Evolutionary conservation across 768 basidiomycete genomes (phyloP).

Genomic region (Russula vinacea): DNA sequence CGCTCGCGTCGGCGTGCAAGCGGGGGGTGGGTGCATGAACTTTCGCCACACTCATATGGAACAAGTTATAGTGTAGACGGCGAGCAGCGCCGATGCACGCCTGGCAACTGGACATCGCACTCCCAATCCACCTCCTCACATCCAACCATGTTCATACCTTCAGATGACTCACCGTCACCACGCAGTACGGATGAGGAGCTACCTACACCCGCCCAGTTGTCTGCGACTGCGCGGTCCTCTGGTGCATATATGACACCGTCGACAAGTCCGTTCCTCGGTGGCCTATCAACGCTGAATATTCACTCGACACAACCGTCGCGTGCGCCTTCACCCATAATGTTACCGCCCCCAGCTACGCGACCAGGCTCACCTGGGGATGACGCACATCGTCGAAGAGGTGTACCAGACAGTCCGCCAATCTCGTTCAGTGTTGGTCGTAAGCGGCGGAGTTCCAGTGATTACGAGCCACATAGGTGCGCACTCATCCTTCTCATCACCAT

Average conservation of each 20-base stretch:
- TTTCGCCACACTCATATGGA: conserved; percentile 34
- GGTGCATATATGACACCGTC: conserved; percentile 53
- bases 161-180: conserved; percentile 66
- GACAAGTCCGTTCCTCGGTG: conserved; percentile 77
- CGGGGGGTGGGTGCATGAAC: conserved; percentile 30
- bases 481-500: conserved; percentile 30
- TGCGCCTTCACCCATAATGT: conserved; percentile 65
- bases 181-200: conserved; percentile 64
- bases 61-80: conserved; percentile 36
- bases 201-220: conserved; percentile 33
- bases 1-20: conserved; percentile 33
- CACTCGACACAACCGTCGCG: conserved; percentile 67
- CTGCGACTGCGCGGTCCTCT: conserved; percentile 32
- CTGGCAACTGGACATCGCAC: conserved; percentile 14
- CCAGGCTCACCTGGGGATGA: conserved; percentile 39
- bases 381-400: conserved; percentile 34
- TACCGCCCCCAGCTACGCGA: conserved; percentile 51
- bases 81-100: conserved; percentile 35
- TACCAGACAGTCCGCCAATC: conserved; percentile 40
- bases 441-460: conserved; percentile 36
- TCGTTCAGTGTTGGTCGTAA: conserved; percentile 31
- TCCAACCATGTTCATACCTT: conserved; percentile 24
- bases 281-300: conserved; percentile 69
- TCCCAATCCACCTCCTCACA: conserved; percentile 38
- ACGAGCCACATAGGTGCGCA: conserved; percentile 28